These are phyloP conservation scores for Epichloe aotearoae DNA, from an alignment of 2,329 filamentous ascomycete species.

Conservation along the genomic window DNA sequence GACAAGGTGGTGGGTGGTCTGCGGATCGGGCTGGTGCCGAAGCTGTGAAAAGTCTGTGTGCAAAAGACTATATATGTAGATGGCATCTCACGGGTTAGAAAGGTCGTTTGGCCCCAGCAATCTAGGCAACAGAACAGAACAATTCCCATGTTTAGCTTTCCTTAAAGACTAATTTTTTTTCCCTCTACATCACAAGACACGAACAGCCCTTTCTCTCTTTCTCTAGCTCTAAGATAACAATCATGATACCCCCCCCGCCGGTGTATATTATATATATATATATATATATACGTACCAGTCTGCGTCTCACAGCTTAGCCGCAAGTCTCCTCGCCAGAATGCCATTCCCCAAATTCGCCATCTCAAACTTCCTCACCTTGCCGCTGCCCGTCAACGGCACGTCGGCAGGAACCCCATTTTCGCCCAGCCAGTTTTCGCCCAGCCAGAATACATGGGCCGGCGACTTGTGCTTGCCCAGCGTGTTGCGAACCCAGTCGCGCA, in stretches of 20 bases:
- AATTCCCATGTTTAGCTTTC: too few relatives aligned
- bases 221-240: background rate
- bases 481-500: constrained; percentile 49
- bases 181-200: too few relatives aligned
- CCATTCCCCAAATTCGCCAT: constrained; percentile 44
- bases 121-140: too few relatives aligned
- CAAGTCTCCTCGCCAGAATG: constrained; percentile 35
- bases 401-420: constrained; percentile 39
- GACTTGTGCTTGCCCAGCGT: constrained; percentile 54
- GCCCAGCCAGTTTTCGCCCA: constrained; percentile 59
- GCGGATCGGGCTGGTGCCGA: constrained; percentile 38
- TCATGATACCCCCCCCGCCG: too few relatives aligned
- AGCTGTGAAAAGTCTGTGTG: constrained; percentile 26
- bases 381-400: constrained; percentile 56
- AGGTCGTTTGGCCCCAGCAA: too few relatives aligned
- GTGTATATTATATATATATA: too few relatives aligned
- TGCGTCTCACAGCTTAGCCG: constrained; percentile 28
- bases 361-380: constrained; percentile 57
- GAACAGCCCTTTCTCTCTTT: background rate
- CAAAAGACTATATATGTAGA: background rate
- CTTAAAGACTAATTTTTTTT: too few relatives aligned
- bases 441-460: constrained; percentile 62
- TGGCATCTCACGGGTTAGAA: background rate
- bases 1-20: constrained; percentile 43
- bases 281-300: too few relatives aligned